Evolutionary conservation across 2,329 filamentous ascomycete species (phyloP).

Genomic region (Lasiodiplodia gonubiensis): DNA sequence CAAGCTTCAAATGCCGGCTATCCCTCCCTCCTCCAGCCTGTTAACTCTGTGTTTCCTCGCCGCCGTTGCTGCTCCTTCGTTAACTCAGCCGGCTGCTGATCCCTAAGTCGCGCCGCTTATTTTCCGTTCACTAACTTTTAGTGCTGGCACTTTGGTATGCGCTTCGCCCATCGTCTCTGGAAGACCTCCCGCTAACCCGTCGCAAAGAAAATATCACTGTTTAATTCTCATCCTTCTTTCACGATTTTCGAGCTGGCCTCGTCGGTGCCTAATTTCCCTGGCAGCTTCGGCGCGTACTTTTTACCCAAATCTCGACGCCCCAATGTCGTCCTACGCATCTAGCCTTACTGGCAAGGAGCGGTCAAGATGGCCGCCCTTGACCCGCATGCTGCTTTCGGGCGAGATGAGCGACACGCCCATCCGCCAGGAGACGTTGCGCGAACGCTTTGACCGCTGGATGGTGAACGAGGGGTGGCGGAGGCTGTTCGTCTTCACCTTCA

Average conservation of each 20-base stretch:
- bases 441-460: constrained; percentile 86
- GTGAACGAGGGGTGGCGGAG: constrained; percentile 84
- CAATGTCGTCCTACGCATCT: constrained; percentile 11
- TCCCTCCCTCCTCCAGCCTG: neutral
- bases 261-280: constrained; percentile 11
- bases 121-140: constrained; percentile 7
- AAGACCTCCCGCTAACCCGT: neutral
- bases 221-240: constrained; percentile 17
- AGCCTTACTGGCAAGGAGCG: constrained; percentile 62
- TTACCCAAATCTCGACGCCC: neutral
- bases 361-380: constrained; percentile 81
- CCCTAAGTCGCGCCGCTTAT: neutral
- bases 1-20: constrained; percentile 24
- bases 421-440: constrained; percentile 69
- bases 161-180: neutral
- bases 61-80: constrained; percentile 6
- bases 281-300: neutral
- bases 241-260: constrained; percentile 19
- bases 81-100: constrained; percentile 6
- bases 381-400: constrained; percentile 80
- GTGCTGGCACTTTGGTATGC: constrained; percentile 24
- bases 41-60: constrained; percentile 13
- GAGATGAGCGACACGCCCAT: constrained; percentile 79
- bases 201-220: neutral
- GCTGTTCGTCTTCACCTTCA: constrained; percentile 81